phyloP scores from a whole-genome alignment of 495 filamentous ascomycete genomes.

The Xylaria venustula region DNA sequence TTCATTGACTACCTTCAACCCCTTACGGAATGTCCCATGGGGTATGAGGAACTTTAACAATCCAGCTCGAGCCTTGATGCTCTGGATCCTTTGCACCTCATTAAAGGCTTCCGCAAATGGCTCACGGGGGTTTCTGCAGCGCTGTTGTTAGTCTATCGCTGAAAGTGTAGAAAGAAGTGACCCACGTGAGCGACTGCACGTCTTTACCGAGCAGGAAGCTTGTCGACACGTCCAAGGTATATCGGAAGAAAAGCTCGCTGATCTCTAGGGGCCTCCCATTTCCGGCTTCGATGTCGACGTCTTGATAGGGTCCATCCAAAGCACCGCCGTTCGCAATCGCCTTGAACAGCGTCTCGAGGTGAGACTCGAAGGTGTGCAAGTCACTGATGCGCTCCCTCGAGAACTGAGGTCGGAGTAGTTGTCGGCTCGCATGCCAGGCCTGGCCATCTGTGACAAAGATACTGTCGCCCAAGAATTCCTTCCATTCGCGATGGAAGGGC shows the following conservation, averaged over 20 bases:
- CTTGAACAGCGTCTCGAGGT: conserved; percentile 63
- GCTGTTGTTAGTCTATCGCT: neutral
- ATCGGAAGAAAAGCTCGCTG: conserved; percentile 71
- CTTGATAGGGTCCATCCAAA: conserved; percentile 38
- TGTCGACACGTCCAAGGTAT: conserved; percentile 79
- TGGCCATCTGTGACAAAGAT: conserved; percentile 79
- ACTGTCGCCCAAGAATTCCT: conserved; percentile 70
- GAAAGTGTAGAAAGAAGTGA: neutral
- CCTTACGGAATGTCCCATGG: conserved; percentile 54
- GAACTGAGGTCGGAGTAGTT: conserved; percentile 82
- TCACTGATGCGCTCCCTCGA: conserved; percentile 76
- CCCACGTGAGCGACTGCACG: conserved; percentile 63
- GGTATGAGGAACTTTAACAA: conserved; percentile 58
- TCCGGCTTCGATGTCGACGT: conserved; percentile 42
- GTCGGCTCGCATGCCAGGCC: conserved; percentile 70
- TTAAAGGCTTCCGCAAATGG: conserved; percentile 72
- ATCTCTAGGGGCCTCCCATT: conserved; percentile 63
- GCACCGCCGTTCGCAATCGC: conserved; percentile 59
- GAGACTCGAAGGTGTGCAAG: conserved; percentile 74
- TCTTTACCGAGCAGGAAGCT: conserved; percentile 82
- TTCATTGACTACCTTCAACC: conserved; percentile 66
- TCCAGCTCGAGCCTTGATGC: conserved; percentile 56
- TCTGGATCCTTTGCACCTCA: conserved; percentile 69
- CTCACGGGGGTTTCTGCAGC: conserved; percentile 35
- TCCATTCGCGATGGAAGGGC: conserved; percentile 67